Evolutionary conservation across 2,329 filamentous ascomycete genomes (phyloP), one percentile per base, ranked within the genome.

Genomic region (Fusarium nygamai): DNA sequence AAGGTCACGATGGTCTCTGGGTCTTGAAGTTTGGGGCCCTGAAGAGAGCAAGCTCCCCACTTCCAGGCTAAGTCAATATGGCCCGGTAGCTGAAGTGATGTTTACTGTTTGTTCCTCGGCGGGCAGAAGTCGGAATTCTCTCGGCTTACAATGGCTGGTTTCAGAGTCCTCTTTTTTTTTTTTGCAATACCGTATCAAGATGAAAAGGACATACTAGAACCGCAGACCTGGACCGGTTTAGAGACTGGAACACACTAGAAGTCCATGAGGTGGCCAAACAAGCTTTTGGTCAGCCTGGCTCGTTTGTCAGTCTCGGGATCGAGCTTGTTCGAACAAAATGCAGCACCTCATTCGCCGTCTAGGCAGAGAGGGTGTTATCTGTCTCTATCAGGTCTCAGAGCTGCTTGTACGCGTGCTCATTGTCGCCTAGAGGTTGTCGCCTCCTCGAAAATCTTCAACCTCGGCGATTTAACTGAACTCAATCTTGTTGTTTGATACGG

Each of bases 1-100:
- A 54, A 61, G 74, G 76, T 77, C 75, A 77, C 75, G 75, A 75
- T 69, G 73, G 64, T 44, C 58, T 51, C 56, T 54, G 46, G 53
- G 63, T 43, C 46, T 43, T 29, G 39, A 33, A 47, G 46, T 17
- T 53, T 53, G 33, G 33, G 50, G 33, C 10, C 33, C 50, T 53
- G n/a, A 36, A 36, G 24, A 66, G 31, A 64, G 46, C 33, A 33
- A 61, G 39, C 38, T 64, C 73, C 60, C 69, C 69, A 67, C 66
- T 64, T 71, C 48, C 64, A 53, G 72, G 56, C 64, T 58, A 60
- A 29, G 50, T 46, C 38, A 31, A 38, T 29, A 43, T 33, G 46
- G 41, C 33, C 24, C n/a, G 41, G 61, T 63, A 59, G 31, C 22
- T 68, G 36, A 64, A 36, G 16, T 57, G 29, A 43, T 43, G 36